Evolutionary conservation across 1,284 basidiomycete species (phyloP), one percentile per base, ranked within the genome.

Genomic region (Apiotrichum akiyoshidainum): DNA sequence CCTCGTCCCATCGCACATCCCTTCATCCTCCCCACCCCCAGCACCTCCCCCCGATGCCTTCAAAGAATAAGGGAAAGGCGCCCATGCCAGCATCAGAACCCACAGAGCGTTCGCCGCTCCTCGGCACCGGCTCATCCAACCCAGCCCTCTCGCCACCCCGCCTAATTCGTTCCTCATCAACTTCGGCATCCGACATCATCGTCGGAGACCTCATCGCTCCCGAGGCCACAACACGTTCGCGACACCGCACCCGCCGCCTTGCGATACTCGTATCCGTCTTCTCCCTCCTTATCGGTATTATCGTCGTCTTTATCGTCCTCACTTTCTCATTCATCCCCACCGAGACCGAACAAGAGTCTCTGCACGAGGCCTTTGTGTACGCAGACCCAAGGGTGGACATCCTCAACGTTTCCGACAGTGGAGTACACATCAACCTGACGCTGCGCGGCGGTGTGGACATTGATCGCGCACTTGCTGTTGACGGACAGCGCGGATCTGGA

Each of bases 351-450:
- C 35, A 57, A 16, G 37, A 42, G n/a, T 35, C 54, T 21, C 39
- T 54, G 16, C 45, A 49, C 9, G 21, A 44, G 17, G 44, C 54
- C 4, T 54, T 59, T 21, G 41, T 48, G 26, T 59, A 59, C 41
- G n/a, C 34, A n/a, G 49, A 53, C 26, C 57, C 57, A 2, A 40
- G 37, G 1, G 54, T 78, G 6, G 57, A 68, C 13, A 61, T 79
- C 1, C 48, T 79, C 40, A 73, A 76, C 58, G 61, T 79, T 4
- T 67, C 66, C 9, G 72, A 75, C 12, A 58, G 65, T n/a, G 74
- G 75, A 0, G 52, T 76, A 6, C 64, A 68, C 21, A 55, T 79
- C 48, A 71, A 77, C 48, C 56, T 77, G 16, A 65, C 65, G 5
- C 50, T 75, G 0, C 45, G 58, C 10, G 70, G 70, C 14, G 76